Base-by-base conservation (phyloP, 371 early-diverging fungal genomes). In the Syncephalis fuscata region DNA sequence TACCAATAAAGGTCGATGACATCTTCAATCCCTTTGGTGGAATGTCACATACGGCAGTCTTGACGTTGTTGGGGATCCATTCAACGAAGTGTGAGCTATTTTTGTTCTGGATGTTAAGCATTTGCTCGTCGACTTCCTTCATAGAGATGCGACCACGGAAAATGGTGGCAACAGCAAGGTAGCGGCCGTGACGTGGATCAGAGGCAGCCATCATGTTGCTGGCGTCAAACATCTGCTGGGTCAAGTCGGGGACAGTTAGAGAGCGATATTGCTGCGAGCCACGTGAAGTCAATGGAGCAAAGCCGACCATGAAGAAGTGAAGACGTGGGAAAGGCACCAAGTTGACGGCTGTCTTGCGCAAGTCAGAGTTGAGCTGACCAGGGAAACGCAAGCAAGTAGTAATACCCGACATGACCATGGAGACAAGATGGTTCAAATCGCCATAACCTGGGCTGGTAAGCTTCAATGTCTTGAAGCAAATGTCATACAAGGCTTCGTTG, bases 21-120 rank as follows among this genome's bases (percentile, higher is more conserved):
- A 96, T 94, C 65, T 92, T 88, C 53, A 94, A 76, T 45, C 93
- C 97, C 45, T 76, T 79, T 48, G 99, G 99, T 47, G 97, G 90
- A 59, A 98, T 92, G 57, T 95, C 92, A 70, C 99, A 98, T 26
- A 95, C 88, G 50, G 96, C 92, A 19, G 96, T 94, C 80, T 99
- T 96, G 66, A 96, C 92, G 70, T 93, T 92, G 79, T 93, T 94
- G 56, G 99, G 99, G 59, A 99, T 96, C 99, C 99, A 99, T 65
- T 96, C 99, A 37, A 96, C 99, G 70, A 99, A 99, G 79, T 90
- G 85, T 15, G 86, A 77, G 42, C 85, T 82, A 78, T 92, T 94
- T 80, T 90, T 92, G 62, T 83, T 84, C 65, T 93, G 94, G 36
- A 91, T 83, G 60, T 78, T 82, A 52, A 90, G 71, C 96, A 99